Evolutionary conservation across 345 rosid genomes (phyloP).

Genomic region (Rhodamnia rubescens): DNA sequence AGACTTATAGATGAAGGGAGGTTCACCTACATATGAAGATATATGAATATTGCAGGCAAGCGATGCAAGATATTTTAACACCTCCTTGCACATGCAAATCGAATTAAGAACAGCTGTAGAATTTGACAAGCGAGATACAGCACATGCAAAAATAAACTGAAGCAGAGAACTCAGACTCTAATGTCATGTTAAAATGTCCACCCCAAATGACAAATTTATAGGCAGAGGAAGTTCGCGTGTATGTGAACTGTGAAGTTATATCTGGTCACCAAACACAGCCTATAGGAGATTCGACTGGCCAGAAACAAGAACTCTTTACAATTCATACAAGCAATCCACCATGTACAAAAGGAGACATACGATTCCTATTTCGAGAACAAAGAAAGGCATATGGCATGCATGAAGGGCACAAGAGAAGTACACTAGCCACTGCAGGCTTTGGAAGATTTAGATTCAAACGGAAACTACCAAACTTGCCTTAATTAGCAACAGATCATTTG

Average conservation of each 20-base stretch:
- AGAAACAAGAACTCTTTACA: neutral
- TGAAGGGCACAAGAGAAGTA: neutral
- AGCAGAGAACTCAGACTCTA: neutral
- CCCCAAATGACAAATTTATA: neutral
- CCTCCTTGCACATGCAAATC: neutral
- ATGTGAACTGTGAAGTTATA: neutral
- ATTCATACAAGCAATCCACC: neutral
- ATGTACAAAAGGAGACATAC: neutral
- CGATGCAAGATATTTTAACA: neutral
- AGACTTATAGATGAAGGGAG: neutral
- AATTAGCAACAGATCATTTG: neutral
- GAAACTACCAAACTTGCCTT: neutral
- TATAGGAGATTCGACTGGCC: neutral
- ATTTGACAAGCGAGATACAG: fast-evolving
- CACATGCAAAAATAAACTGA: neutral
- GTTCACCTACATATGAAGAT: neutral
- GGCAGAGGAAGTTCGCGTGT: neutral
- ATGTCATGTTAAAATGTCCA: neutral
- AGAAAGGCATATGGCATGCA: neutral
- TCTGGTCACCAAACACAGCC: neutral
- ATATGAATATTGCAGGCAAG: neutral
- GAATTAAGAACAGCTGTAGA: neutral
- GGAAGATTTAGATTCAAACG: neutral
- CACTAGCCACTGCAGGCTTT: neutral
- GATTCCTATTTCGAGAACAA: neutral